Evolutionary conservation across 495 filamentous ascomycete species (phyloP).

Genomic region (Cenococcum geophilum): DNA sequence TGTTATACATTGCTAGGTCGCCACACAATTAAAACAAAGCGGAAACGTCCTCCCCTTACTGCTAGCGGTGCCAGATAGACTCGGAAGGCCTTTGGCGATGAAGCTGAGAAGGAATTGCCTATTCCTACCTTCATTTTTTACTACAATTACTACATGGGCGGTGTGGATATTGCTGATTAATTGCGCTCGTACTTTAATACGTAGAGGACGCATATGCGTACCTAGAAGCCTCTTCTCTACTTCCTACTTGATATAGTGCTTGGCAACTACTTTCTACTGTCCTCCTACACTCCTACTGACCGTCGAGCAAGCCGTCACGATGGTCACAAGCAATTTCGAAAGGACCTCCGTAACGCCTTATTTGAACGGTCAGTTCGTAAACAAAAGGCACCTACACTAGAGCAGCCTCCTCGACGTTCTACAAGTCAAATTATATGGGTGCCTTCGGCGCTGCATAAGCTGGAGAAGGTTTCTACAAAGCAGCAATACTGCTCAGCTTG

Average conservation of each 20-base stretch:
- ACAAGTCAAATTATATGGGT: background rate
- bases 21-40: too few relatives aligned
- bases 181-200: too few relatives aligned
- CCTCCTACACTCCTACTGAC: background rate
- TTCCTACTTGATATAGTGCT: background rate
- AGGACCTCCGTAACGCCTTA: background rate
- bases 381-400: too few relatives aligned
- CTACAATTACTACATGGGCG: too few relatives aligned
- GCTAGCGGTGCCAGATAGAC: too few relatives aligned
- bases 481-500: background rate
- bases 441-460: background rate
- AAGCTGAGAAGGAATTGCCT: too few relatives aligned
- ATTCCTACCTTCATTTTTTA: too few relatives aligned
- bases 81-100: too few relatives aligned
- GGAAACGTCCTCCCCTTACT: too few relatives aligned
- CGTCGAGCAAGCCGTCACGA: background rate
- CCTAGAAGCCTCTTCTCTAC: background rate
- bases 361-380: background rate
- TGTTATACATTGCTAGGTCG: too few relatives aligned
- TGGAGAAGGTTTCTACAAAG: background rate
- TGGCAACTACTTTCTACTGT: background rate
- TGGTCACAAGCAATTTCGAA: background rate
- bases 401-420: background rate
- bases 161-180: too few relatives aligned
- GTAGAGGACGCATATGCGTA: too few relatives aligned